Percentiles rank a stretch among this genome's conserved stretches.
Conservation (phyloP, 2,329 filamentous ascomycete species). For the Fusarium drepaniforme region DNA sequence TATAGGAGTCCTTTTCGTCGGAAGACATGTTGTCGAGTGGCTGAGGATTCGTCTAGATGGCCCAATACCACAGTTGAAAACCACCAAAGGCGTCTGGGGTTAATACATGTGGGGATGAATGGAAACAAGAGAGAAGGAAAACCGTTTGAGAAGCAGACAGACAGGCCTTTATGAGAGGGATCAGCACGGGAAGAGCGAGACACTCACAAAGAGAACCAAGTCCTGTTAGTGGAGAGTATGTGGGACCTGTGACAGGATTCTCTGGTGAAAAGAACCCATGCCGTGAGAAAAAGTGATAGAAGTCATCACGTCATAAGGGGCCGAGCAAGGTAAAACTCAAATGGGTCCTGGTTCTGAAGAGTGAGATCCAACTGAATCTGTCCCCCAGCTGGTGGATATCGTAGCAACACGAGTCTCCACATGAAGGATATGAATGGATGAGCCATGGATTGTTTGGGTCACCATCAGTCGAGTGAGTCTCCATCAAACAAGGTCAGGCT, state of each 20-base stretch:
- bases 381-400: constrained; percentile 31
- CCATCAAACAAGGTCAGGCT: constrained; percentile 37
- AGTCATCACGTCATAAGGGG: constrained; percentile 33
- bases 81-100: constrained; percentile 13
- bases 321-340: not conserved
- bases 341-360: constrained; percentile 14
- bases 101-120: constrained; percentile 21
- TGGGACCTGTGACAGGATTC: constrained; percentile 16
- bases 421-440: constrained; percentile 9
- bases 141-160: not conserved
- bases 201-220: constrained; percentile 2
- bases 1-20: constrained; percentile 33
- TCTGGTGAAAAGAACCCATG: constrained; percentile 15
- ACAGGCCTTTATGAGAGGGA: constrained; percentile 21
- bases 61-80: constrained; percentile 6
- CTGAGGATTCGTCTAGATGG: constrained; percentile 9
- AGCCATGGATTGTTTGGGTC: not conserved
- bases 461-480: constrained; percentile 15
- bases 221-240: constrained; percentile 16
- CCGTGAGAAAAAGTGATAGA: not conserved
- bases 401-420: constrained; percentile 28
- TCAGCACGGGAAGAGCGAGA: constrained; percentile 6
- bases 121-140: not conserved
- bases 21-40: constrained; percentile 29
- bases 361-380: constrained; percentile 10